Evolutionary conservation across 2,329 filamentous ascomycete species (phyloP).

Genomic region (Graphilbum sp.): DNA sequence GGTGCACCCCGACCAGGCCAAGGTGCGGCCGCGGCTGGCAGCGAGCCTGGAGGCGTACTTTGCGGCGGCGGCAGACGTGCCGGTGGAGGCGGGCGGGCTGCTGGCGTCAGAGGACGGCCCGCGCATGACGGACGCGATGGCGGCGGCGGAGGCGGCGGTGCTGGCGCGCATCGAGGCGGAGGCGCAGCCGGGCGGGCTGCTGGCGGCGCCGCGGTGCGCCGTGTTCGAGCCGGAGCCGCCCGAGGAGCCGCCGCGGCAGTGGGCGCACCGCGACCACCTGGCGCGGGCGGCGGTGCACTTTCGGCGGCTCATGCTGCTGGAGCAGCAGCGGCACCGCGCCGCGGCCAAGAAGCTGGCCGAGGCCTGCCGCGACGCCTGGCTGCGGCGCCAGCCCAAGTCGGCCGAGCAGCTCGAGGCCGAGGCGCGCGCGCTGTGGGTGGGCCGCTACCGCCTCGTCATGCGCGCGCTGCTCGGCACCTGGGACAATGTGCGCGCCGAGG

Average conservation of each 20-base stretch:
- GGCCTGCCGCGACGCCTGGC: constrained; percentile 62
- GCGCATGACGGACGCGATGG: constrained; percentile 42
- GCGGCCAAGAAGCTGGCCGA: constrained; percentile 66
- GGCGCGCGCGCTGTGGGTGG: constrained; percentile 47
- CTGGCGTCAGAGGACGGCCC: constrained; percentile 37
- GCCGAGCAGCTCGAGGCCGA: constrained; percentile 71
- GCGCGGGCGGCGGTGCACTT: constrained; percentile 67
- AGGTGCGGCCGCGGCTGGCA: constrained; percentile 34
- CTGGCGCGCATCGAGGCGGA: constrained; percentile 57
- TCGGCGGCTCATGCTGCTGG: constrained; percentile 59
- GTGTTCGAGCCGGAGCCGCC: constrained; percentile 55
- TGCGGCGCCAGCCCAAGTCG: constrained; percentile 55
- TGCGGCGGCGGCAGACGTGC: constrained; percentile 28
- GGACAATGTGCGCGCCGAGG: constrained; percentile 46
- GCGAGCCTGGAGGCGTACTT: constrained; percentile 43
- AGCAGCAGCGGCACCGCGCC: constrained; percentile 62
- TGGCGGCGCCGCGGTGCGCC: constrained; percentile 55
- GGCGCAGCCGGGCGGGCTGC: constrained; percentile 55
- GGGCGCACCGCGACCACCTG: constrained; percentile 77
- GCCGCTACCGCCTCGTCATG: constrained; percentile 56
- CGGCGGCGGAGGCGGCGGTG: constrained; percentile 50
- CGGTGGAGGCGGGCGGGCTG: constrained; percentile 43
- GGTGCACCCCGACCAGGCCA: constrained; percentile 41
- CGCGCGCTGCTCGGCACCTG: constrained; percentile 39
- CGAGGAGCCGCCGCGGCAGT: constrained; percentile 63